phyloP scores from a whole-genome alignment of 1,284 basidiomycete genomes.

The Ganoderma lingzhi region DNA sequence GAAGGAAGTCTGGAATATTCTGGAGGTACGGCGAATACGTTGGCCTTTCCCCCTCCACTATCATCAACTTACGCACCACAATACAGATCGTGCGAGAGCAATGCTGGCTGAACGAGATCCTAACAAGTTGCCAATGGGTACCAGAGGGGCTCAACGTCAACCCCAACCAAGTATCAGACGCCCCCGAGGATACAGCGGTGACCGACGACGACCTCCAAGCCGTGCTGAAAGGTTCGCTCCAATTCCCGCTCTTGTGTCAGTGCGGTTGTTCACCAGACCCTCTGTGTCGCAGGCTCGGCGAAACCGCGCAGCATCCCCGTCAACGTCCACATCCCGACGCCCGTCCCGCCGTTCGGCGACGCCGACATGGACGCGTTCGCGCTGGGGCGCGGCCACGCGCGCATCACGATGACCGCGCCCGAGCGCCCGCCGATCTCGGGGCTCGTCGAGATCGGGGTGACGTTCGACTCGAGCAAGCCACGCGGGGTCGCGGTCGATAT shows the following conservation, averaged over 20 bases:
- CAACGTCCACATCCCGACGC: constrained; percentile 58
- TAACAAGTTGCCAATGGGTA: constrained; percentile 65
- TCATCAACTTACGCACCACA: neutral
- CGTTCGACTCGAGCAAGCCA: constrained; percentile 57
- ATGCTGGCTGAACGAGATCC: constrained; percentile 78
- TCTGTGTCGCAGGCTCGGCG: constrained; percentile 50
- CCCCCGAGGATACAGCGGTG: constrained; percentile 42
- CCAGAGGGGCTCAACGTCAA: constrained; percentile 53
- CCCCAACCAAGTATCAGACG: constrained; percentile 8
- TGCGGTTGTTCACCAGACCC: neutral
- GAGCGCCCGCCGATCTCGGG: constrained; percentile 68
- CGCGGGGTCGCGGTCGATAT: constrained; percentile 62
- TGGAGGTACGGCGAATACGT: constrained; percentile 58
- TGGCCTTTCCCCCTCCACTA: too few relatives aligned
- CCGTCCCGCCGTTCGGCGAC: constrained; percentile 26
- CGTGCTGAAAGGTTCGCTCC: constrained; percentile 55
- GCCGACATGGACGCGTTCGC: constrained; percentile 42
- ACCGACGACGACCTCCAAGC: constrained; percentile 65
- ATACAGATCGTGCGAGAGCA: constrained; percentile 76
- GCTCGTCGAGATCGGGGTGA: constrained; percentile 61
- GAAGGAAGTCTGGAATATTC: constrained; percentile 73
- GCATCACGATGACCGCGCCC: constrained; percentile 59
- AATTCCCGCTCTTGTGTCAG: neutral
- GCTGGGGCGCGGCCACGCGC: constrained; percentile 46
- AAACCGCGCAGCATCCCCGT: constrained; percentile 67